Evolutionary conservation across 2,329 filamentous ascomycete species (phyloP).

Genomic region (Aspergillus sp.): DNA sequence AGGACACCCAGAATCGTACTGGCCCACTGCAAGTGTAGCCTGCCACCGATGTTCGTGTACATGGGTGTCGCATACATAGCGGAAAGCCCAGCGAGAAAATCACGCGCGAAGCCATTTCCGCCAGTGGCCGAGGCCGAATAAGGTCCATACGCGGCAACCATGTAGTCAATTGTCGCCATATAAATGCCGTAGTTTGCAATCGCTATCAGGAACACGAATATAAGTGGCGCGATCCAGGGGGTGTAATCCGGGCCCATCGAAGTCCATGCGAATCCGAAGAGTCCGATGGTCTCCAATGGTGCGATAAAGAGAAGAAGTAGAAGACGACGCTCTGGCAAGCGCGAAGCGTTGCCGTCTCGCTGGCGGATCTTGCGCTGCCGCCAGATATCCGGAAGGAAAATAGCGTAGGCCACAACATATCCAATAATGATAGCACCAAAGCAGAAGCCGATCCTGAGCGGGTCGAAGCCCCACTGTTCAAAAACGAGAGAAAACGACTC

Average conservation of each 20-base stretch:
- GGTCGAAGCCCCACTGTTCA: conserved; percentile 23
- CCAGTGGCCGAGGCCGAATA: conserved; percentile 74
- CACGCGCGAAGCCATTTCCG: conserved; percentile 72
- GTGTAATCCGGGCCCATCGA: conserved; percentile 62
- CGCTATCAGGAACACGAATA: conserved; percentile 66
- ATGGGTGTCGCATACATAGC: conserved; percentile 68
- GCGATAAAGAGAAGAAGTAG: conserved; percentile 64
- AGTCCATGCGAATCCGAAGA: conserved; percentile 71
- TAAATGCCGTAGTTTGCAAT: conserved; percentile 75
- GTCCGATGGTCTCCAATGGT: conserved; percentile 63
- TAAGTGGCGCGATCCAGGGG: conserved; percentile 67
- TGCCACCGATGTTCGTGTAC: conserved; percentile 50
- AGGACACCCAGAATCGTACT: conserved; percentile 55
- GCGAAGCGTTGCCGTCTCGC: conserved; percentile 48
- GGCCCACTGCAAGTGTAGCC: conserved; percentile 52
- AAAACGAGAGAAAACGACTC: conserved; percentile 66
- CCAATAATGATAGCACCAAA: conserved; percentile 47
- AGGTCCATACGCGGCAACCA: conserved; percentile 71
- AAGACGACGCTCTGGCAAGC: conserved; percentile 64
- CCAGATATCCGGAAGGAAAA: conserved; percentile 54
- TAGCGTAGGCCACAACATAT: conserved; percentile 55
- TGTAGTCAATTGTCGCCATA: conserved; percentile 77
- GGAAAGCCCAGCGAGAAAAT: conserved; percentile 71
- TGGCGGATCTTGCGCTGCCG: conserved; percentile 39
- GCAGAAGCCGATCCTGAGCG: conserved; percentile 22